Evolutionary conservation across 441 rosid species (phyloP), one percentile per base, ranked within the genome.

Genomic region (Melastoma candidum): DNA sequence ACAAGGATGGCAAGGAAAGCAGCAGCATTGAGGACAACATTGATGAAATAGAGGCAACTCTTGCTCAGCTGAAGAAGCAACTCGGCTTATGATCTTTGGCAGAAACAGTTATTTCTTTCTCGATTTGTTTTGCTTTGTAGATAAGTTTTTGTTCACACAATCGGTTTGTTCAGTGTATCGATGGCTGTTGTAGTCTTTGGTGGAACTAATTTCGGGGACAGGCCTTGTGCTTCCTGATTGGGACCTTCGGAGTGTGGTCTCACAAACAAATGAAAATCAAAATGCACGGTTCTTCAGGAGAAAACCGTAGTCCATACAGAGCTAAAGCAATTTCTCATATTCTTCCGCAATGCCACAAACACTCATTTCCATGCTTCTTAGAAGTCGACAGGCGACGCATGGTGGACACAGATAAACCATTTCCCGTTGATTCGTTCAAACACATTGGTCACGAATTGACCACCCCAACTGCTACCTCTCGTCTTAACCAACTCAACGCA

Each of bases 401-500:
- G 98, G 74, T 85, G 98, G 64, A 87, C 58, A 65, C 93, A 80
- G 54, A 87, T 83, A 55, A 71, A 77, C 95, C 96, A 87, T 43
- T 66, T 59, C 14, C 85, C 95, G 68, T 75, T 77, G 27, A 80
- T 70, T 70, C 68, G 70, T 80, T 90, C 96, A 64, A 87, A 87
- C 63, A 85, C 88, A 61, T 85, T 90, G 1, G 95, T 80, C 43
- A 80, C 96, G 68, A 77, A 87, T 69, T 87, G 96, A 27, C 84
- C 86, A 26, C 98, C 96, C 96, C 96, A 90, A 46, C 88, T 85
- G 75, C 79, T 80, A 12, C 93, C 93, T 72, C 75, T 83, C 7
- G 95, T 85, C 72, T 77, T 87, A 43, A 90, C 81, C 56, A 83
- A 78, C 63, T 90, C 96, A 56, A 87, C 68, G 58, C 95, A 83